These are phyloP conservation scores for Recurvomyces mirabilis DNA, from an alignment of 495 filamentous ascomycete species.

Conservation along the genomic window DNA sequence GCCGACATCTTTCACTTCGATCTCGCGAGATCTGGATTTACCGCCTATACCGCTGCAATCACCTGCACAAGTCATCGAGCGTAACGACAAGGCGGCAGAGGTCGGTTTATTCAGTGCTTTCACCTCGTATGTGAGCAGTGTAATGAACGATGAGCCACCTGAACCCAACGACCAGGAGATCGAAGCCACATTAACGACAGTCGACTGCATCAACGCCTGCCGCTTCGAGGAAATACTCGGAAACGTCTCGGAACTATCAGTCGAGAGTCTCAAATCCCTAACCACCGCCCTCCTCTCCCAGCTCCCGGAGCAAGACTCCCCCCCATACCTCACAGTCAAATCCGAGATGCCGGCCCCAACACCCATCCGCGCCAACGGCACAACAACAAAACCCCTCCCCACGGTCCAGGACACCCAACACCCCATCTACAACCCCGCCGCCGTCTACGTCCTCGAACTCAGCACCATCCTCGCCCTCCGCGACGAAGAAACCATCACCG, in stretches of 20 bases:
- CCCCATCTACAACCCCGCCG: constrained; percentile 74
- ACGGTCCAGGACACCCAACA: constrained; percentile 28
- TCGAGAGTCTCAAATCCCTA: constrained; percentile 52
- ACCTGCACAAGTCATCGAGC: constrained; percentile 88
- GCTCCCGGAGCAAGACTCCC: constrained; percentile 72
- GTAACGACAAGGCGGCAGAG: constrained; percentile 63
- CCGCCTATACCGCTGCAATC: constrained; percentile 78
- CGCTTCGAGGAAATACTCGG: constrained; percentile 70
- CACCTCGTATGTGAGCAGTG: constrained; percentile 93
- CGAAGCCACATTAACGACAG: constrained; percentile 86
- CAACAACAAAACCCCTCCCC: constrained; percentile 26
- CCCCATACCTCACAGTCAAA: constrained; percentile 78
- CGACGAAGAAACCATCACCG: constrained; percentile 56
- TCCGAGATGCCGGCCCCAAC: constrained; percentile 53
- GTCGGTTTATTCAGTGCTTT: constrained; percentile 84
- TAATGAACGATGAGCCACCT: constrained; percentile 93
- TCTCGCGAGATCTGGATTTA: constrained; percentile 59
- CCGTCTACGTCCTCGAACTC: constrained; percentile 81
- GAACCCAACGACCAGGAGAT: constrained; percentile 96
- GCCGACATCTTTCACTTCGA: constrained; percentile 66
- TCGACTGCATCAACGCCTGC: constrained; percentile 88
- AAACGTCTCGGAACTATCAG: constrained; percentile 70
- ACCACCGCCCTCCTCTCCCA: constrained; percentile 66
- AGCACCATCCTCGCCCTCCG: constrained; percentile 74
- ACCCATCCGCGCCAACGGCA: constrained; percentile 44